phyloP scores from a whole-genome alignment of 2,329 filamentous ascomycete species.

The Xylariaceae sp. region DNA sequence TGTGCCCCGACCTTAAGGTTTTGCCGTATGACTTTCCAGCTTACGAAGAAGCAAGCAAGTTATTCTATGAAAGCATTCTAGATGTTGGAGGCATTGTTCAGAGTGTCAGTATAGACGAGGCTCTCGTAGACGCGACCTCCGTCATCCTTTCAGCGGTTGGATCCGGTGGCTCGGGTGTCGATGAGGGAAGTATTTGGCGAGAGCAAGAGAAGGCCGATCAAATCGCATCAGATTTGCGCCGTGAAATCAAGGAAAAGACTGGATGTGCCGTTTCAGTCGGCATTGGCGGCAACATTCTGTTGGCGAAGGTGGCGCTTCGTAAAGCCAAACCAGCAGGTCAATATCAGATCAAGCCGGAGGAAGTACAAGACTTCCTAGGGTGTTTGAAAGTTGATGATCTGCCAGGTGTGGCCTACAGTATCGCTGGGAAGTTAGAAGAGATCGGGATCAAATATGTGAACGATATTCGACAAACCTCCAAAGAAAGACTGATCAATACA shows the following conservation, averaged over 20 bases:
- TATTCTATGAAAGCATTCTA: conserved; percentile 83
- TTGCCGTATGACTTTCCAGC: conserved; percentile 94
- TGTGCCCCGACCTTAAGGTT: conserved; percentile 82
- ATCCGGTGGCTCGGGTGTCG: conserved; percentile 59
- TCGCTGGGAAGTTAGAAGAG: conserved; percentile 82
- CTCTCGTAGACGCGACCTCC: conserved; percentile 75
- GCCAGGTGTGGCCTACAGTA: conserved; percentile 88
- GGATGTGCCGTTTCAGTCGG: conserved; percentile 88
- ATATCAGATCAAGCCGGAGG: conserved; percentile 78
- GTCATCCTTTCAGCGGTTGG: conserved; percentile 62
- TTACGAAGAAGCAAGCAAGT: conserved; percentile 85
- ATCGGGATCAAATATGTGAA: conserved; percentile 77
- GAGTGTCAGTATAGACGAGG: conserved; percentile 96
- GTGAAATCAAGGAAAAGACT: conserved; percentile 67
- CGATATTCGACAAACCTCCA: conserved; percentile 73
- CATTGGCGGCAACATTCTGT: conserved; percentile 84
- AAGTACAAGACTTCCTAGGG: conserved; percentile 71
- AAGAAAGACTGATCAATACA: conserved; percentile 66
- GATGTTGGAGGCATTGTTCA: conserved; percentile 79
- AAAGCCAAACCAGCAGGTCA: conserved; percentile 95
- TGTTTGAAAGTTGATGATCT: conserved; percentile 74
- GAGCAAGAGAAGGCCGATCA: conserved; percentile 77
- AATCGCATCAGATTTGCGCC: conserved; percentile 64
- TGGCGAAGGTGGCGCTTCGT: conserved; percentile 84
- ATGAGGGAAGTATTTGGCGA: conserved; percentile 66